Conservation (phyloP, 1,284 basidiomycete genomes). For the Puccinia novopanici region DNA sequence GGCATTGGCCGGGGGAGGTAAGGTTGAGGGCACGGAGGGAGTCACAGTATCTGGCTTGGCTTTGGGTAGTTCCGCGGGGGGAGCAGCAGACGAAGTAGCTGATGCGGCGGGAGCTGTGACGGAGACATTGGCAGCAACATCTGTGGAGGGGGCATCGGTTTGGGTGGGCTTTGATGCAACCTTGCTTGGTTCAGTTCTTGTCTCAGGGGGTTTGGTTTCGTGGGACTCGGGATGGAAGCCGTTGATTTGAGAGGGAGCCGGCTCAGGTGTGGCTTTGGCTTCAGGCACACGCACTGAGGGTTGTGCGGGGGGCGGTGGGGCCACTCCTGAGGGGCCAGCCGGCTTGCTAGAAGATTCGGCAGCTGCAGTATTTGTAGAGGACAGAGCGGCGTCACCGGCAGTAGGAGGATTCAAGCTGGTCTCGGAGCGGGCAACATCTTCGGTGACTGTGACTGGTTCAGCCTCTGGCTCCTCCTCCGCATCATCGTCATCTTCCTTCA, state of each 20-base stretch:
- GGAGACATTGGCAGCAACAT: slow-evolving; percentile 60
- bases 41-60: slow-evolving; percentile 24
- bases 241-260: slow-evolving; percentile 31
- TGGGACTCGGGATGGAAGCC: slow-evolving; percentile 42
- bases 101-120: slow-evolving; percentile 56
- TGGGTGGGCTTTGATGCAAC: slow-evolving; percentile 29
- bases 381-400: slow-evolving; percentile 15
- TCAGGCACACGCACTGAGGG: slow-evolving; percentile 10
- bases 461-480: slow-evolving; percentile 54
- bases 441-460: slow-evolving; percentile 58
- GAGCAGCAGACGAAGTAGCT: slow-evolving; percentile 55
- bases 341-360: slow-evolving; percentile 14
- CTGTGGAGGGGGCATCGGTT: slow-evolving; percentile 56
- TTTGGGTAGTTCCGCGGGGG: slow-evolving; percentile 31
- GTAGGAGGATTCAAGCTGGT: slow-evolving; percentile 22
- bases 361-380: slow-evolving; percentile 1
- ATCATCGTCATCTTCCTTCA: slow-evolving; percentile 47
- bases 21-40: slow-evolving; percentile 52
- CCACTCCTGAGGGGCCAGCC: not conserved
- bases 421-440: slow-evolving; percentile 52
- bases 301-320: slow-evolving; percentile 6
- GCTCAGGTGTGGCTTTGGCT: slow-evolving; percentile 1
- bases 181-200: slow-evolving; percentile 18
- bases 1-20: slow-evolving; percentile 53
- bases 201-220: slow-evolving; percentile 32